Evolutionary conservation across 495 filamentous ascomycete genomes (phyloP), one percentile per base, ranked within the genome.

Genomic region (Entonaema liquescens): DNA sequence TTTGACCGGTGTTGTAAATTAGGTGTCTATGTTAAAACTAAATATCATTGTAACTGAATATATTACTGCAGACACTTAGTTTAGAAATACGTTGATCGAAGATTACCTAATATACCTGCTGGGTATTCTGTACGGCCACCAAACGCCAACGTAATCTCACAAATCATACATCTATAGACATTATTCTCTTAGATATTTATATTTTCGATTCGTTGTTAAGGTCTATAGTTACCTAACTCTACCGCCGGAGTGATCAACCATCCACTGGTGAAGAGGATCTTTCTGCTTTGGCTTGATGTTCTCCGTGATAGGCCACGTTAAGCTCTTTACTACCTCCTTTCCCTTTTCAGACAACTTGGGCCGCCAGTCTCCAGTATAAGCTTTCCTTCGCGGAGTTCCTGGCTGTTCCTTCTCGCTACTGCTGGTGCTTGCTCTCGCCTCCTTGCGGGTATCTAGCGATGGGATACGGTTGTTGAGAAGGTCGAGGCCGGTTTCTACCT

Each of bases 231-330:
- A 44, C 23, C 13, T 56, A 11, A 73, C 3, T 5, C 62, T 63
- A 17, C 71, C 71, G 1, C 66, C 66, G 9, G 71, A 73, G 28
- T 73, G 57, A 8, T 73, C 56, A 8, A 67, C 57, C 36, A 73
- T 55, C 71, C 71, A 73, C 59, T 73, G 71, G 21, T 73, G 57
- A 7, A 73, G 66, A 9, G 71, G 71, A 36, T 73, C 71, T 52
- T 66, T 70, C 40, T 73, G 62, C 38, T 60, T 66, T 44, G 58
- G 52, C 23, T 23, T 63, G 1, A 13, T 1, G 0, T 28, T 49
- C 19, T 33, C 31, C 21, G 42, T 61, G 1, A 4, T 57, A n/a
- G 49, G 11, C 31, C 7, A 19, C 5, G 12, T 21, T 19, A 65
- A 15, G 23, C 17, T 49, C 23, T 17, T 65, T 50, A 42, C 54